phyloP scores from a whole-genome alignment of 2,329 filamentous ascomycete species.

The Pseudogymnoascus sp. region DNA sequence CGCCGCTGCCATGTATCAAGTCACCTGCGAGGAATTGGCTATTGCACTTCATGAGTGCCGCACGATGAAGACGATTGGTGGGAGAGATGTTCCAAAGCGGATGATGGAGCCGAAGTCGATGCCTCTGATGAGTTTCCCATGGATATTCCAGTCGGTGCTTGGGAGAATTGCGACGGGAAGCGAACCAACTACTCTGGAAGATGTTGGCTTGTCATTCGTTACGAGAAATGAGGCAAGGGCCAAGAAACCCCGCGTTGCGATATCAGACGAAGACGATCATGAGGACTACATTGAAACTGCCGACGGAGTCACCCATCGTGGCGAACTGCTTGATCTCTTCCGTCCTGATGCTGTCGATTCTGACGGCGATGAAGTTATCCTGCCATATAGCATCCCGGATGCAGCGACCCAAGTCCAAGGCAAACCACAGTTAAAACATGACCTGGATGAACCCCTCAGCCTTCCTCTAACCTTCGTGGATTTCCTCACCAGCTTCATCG shows the following conservation, averaged over 20 bases:
- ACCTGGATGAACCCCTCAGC: not conserved
- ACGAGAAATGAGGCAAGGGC: constrained; percentile 14
- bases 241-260: not conserved
- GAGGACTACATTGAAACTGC: constrained; percentile 24
- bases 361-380: not conserved
- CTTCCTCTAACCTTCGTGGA: not conserved
- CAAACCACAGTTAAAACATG: not conserved
- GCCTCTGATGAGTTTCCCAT: constrained; percentile 89
- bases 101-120: constrained; percentile 42
- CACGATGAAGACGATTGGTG: constrained; percentile 30
- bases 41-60: constrained; percentile 45
- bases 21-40: constrained; percentile 64
- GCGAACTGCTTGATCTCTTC: constrained; percentile 27
- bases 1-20: constrained; percentile 77
- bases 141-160: constrained; percentile 71
- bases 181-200: constrained; percentile 16
- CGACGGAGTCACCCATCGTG: constrained; percentile 25
- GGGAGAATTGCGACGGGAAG: constrained; percentile 53
- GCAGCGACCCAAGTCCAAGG: not conserved
- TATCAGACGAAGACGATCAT: constrained; percentile 1
- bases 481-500: not conserved
- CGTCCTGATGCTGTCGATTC: constrained; percentile 11
- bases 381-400: not conserved
- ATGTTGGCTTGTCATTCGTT: constrained; percentile 16
- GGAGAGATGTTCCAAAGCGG: constrained; percentile 29